Conservation (phyloP, 2,329 filamentous ascomycete genomes). For the Talaromyces sp. region DNA sequence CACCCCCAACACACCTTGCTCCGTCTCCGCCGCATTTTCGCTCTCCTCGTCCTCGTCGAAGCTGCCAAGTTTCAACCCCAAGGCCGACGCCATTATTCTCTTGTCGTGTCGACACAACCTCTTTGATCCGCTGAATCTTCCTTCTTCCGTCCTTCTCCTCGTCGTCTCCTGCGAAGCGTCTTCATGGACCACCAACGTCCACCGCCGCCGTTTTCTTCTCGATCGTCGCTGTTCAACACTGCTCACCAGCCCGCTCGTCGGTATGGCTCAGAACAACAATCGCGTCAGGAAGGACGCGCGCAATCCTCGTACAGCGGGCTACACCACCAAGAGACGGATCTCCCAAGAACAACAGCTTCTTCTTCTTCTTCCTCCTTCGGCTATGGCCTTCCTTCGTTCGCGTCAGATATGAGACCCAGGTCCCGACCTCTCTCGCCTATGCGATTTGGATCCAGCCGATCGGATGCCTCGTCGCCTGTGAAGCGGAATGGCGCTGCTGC, state of each 20-base stretch:
- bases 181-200: slow-evolving; percentile 9
- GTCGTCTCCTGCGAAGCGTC: not conserved
- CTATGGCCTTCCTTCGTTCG: slow-evolving; percentile 5
- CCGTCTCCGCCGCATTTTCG: slow-evolving; percentile 1
- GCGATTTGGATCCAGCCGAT: slow-evolving; percentile 18
- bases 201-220: slow-evolving; percentile 23
- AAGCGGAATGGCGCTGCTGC: slow-evolving; percentile 15
- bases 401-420: slow-evolving; percentile 8
- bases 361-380: not conserved
- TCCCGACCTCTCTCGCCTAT: slow-evolving; percentile 11
- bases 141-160: not conserved
- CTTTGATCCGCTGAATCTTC: not conserved
- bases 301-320: slow-evolving; percentile 17
- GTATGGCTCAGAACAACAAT: slow-evolving; percentile 12
- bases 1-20: not conserved
- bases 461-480: slow-evolving; percentile 16
- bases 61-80: not conserved
- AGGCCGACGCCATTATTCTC: not conserved
- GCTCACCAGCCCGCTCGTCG: slow-evolving; percentile 23
- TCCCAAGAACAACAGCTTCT: not conserved
- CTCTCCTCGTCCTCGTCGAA: not conserved
- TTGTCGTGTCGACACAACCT: not conserved
- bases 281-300: slow-evolving; percentile 16
- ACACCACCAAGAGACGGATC: slow-evolving; percentile 15
- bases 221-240: slow-evolving; percentile 24